A percentile compares a stretch with the other conserved stretches of the same genome.
These are phyloP conservation scores for Aspergillus sclerotialis DNA, from an alignment of 2,329 filamentous ascomycete genomes.

Conservation along the genomic window DNA sequence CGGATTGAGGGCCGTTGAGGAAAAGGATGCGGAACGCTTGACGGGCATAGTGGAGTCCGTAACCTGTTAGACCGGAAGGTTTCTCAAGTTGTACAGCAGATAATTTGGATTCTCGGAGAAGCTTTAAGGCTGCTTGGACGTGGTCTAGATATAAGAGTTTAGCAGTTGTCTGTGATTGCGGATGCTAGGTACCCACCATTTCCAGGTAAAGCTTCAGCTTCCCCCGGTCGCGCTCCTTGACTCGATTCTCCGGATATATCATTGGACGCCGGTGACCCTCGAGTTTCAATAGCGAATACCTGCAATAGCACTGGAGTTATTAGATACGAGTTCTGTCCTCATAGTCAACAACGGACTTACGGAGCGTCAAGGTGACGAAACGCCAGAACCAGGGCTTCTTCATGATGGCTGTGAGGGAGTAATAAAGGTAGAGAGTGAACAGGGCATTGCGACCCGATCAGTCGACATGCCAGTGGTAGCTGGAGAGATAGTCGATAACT, in stretches of 20 bases:
- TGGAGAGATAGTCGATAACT: no score
- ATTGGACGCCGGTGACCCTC: conserved; percentile 7
- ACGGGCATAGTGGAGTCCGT: conserved; percentile 54
- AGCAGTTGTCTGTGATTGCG: background rate
- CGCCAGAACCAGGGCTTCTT: conserved; percentile 24
- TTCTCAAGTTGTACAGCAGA: conserved; percentile 29
- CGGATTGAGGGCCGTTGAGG: conserved; percentile 52
- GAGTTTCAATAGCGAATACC: conserved; percentile 19
- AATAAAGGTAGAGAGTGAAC: conserved; percentile 14
- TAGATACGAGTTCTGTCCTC: conserved; percentile 2
- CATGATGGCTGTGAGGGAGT: conserved; percentile 25
- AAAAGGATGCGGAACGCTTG: conserved; percentile 58
- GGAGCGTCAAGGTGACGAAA: conserved; percentile 26
- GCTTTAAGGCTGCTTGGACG: conserved; percentile 24
- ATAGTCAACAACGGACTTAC: conserved; percentile 17
- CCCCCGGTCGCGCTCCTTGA: conserved; percentile 13
- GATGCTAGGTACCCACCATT: conserved; percentile 20
- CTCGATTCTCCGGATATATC: conserved; percentile 13
- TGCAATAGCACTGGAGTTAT: conserved; percentile 30
- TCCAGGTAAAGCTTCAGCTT: conserved; percentile 13
- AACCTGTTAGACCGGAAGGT: conserved; percentile 52
- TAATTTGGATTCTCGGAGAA: conserved; percentile 22
- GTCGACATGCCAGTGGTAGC: conserved; percentile 7
- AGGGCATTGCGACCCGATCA: conserved; percentile 27
- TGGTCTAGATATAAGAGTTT: conserved; percentile 16